Evolutionary conservation across 768 basidiomycete species (phyloP).

Genomic region (Phlebiopsis gigantea): DNA sequence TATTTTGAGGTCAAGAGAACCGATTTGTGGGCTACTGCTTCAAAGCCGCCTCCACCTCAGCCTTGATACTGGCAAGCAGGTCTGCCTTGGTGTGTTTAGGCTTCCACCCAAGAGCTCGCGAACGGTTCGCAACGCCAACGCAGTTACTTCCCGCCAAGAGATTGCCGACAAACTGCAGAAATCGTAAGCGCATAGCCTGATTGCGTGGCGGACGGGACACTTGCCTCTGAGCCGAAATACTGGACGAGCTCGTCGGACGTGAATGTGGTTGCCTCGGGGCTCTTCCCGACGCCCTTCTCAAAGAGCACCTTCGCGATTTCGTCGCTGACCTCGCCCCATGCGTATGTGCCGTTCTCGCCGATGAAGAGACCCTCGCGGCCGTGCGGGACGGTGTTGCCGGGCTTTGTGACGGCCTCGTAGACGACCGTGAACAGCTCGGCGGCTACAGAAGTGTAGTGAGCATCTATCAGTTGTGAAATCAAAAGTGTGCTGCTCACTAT

Average conservation of each 20-base stretch:
- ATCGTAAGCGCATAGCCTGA: background rate
- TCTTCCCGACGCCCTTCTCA: constrained; percentile 20
- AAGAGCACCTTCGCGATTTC: constrained; percentile 28
- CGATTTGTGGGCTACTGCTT: too few species aligned
- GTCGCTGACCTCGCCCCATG: constrained; percentile 26
- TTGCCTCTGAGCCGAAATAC: constrained; percentile 35
- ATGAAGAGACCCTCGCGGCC: constrained; percentile 31
- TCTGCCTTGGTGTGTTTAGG: too few species aligned
- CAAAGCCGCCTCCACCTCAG: too few species aligned
- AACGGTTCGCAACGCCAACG: constrained; percentile 20
- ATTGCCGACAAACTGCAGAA: constrained; percentile 12
- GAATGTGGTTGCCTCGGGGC: constrained; percentile 36
- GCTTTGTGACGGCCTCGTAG: constrained; percentile 25
- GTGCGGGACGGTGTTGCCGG: constrained; percentile 16
- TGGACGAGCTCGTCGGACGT: constrained; percentile 36
- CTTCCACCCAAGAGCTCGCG: too few species aligned
- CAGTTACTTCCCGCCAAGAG: constrained; percentile 7
- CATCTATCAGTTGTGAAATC: background rate
- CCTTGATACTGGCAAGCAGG: too few species aligned
- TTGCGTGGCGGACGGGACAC: too few species aligned
- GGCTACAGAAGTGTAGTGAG: background rate
- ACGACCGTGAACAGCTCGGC: constrained; percentile 32
- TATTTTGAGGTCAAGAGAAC: too few species aligned
- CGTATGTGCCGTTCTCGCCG: constrained; percentile 25
- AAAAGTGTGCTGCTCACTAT: constrained; percentile 31